Percentiles rank a stretch among this genome's conserved stretches.
Conservation (phyloP, 176 grass and related monocot species). For the Musa itinerans region DNA sequence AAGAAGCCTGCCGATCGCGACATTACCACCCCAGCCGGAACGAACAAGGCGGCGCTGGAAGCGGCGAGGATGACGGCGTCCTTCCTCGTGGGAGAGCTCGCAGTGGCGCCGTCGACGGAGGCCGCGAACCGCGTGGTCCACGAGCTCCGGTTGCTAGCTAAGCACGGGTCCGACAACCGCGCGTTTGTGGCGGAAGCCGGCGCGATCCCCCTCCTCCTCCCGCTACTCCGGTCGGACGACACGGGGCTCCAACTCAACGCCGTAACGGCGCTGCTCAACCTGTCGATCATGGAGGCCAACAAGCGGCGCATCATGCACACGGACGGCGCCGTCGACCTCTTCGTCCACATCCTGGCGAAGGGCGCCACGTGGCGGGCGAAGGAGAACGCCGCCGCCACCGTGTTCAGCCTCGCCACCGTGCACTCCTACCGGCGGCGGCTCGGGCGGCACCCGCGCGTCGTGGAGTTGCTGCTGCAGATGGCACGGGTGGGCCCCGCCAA, state of each 20-base stretch:
- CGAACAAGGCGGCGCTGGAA: slow-evolving; percentile 1
- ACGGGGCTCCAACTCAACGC: neutral
- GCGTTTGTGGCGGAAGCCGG: slow-evolving; percentile 12
- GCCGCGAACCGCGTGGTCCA: neutral
- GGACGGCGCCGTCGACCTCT: slow-evolving; percentile 12
- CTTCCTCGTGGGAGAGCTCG: slow-evolving; percentile 14
- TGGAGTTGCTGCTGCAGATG: slow-evolving; percentile 5
- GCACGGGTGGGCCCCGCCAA: neutral
- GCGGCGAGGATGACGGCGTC: slow-evolving; percentile 15
- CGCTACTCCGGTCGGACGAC: neutral
- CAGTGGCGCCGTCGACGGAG: neutral
- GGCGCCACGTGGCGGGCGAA: neutral
- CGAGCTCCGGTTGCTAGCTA: slow-evolving; percentile 14
- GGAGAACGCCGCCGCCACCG: slow-evolving; percentile 18
- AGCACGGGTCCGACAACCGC: slow-evolving; percentile 11
- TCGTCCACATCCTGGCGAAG: neutral
- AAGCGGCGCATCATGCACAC: slow-evolving; percentile 14
- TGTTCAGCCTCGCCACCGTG: slow-evolving; percentile 11
- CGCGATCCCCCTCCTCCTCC: slow-evolving; percentile 16
- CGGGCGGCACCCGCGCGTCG: neutral
- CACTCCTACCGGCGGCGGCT: neutral
- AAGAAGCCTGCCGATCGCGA: neutral
- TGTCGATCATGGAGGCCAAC: slow-evolving; percentile 14
- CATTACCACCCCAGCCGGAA: neutral
- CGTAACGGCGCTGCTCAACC: slow-evolving; percentile 15